Percentiles rank a stretch among this genome's conserved stretches.
These are phyloP conservation scores for Pyrenophora tritici-repentis DNA, from an alignment of 2,329 filamentous ascomycete genomes.

Conservation along the genomic window DNA sequence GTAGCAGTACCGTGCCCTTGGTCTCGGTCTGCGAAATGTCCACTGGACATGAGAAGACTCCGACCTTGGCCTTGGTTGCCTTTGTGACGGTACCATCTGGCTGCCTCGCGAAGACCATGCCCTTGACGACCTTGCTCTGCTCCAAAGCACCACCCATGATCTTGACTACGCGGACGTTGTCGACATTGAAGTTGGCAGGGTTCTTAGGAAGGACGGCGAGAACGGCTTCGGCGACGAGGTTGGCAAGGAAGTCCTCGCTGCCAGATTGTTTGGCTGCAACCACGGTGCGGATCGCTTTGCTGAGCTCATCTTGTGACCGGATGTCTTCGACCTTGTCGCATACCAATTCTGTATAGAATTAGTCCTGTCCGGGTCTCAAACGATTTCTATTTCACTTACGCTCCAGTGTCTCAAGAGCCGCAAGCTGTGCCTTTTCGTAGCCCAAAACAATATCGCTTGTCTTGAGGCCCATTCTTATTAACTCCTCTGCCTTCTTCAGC, in stretches of 20 bases:
- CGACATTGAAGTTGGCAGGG: constrained; percentile 94
- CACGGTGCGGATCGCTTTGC: constrained; percentile 94
- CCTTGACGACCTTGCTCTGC: constrained; percentile 92
- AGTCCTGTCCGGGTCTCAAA: constrained; percentile 8
- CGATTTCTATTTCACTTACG: constrained; percentile 49
- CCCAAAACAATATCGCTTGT: constrained; percentile 96
- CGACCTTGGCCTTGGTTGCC: constrained; percentile 90
- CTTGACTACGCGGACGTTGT: constrained; percentile 98
- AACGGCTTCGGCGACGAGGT: constrained; percentile 81
- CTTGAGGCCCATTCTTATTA: constrained; percentile 95
- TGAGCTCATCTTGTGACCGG: constrained; percentile 78
- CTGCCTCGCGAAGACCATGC: constrained; percentile 97
- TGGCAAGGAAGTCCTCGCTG: constrained; percentile 84
- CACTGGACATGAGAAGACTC: constrained; percentile 93
- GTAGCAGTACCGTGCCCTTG: constrained; percentile 94
- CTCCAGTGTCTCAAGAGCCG: constrained; percentile 83
- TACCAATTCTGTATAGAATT: constrained; percentile 66
- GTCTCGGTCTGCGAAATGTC: constrained; percentile 97
- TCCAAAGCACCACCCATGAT: constrained; percentile 98
- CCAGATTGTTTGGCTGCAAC: constrained; percentile 96
- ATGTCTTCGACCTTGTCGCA: constrained; percentile 91
- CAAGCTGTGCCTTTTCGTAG: constrained; percentile 92
- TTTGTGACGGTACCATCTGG: constrained; percentile 91
- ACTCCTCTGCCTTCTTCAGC: constrained; percentile 94
- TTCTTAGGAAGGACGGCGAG: constrained; percentile 95